Percentiles rank a stretch among this genome's conserved stretches.
Conservation (phyloP, 768 basidiomycete genomes). For the Boletus rex-veris region DNA sequence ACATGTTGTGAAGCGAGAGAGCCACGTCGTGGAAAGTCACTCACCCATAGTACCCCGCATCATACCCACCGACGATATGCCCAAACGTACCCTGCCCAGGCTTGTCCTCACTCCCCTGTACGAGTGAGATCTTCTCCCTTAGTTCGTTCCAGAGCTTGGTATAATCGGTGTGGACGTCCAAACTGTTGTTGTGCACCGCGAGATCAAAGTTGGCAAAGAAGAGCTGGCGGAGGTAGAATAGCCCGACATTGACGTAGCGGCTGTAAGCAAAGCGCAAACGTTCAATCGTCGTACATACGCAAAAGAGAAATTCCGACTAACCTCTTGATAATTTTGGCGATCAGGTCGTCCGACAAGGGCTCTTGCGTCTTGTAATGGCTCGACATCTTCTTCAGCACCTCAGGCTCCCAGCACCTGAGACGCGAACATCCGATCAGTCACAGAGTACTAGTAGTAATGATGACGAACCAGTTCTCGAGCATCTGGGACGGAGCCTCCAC, state of each 20-base stretch:
- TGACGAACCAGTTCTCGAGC: constrained; percentile 79
- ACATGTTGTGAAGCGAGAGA: too few species aligned
- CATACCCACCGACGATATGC: constrained; percentile 76
- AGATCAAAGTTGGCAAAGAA: constrained; percentile 56
- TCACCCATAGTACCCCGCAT: constrained; percentile 63
- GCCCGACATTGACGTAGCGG: constrained; percentile 77
- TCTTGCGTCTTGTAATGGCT: constrained; percentile 74
- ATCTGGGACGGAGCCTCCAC: constrained; percentile 91
- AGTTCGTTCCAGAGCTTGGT: constrained; percentile 78
- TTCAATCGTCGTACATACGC: neutral
- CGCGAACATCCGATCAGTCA: neutral
- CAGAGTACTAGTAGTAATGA: neutral
- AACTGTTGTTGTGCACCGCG: constrained; percentile 29
- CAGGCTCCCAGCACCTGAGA: constrained; percentile 74
- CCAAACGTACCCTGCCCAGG: constrained; percentile 44
- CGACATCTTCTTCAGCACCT: constrained; percentile 73
- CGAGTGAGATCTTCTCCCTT: constrained; percentile 64
- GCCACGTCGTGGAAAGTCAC: neutral
- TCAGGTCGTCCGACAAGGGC: constrained; percentile 62
- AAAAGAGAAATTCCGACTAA: constrained; percentile 19
- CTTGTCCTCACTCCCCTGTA: constrained; percentile 45
- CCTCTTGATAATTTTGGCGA: constrained; percentile 80
- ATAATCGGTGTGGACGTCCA: constrained; percentile 59
- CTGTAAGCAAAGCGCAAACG: constrained; percentile 25
- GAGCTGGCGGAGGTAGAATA: constrained; percentile 67